Evolutionary conservation across 2,329 filamentous ascomycete species (phyloP), one percentile per base, ranked within the genome.

Genomic region (Ceratocystis smalleyi): DNA sequence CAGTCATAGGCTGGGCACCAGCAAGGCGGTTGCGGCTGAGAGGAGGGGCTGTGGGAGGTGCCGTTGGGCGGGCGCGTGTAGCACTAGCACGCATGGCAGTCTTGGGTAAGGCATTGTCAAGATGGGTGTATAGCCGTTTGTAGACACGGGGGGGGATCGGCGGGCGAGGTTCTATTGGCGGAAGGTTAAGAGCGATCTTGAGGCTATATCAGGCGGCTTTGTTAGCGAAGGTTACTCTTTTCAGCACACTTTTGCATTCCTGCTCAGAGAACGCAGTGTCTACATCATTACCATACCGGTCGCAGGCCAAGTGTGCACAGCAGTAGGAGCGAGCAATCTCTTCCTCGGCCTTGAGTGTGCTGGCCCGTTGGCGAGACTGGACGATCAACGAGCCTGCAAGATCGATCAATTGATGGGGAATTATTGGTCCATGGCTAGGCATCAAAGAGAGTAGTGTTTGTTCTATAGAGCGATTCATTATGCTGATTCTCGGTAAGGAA

Each of bases 221-320:
- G 40, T 64, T 62, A 66, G 43, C 22, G 12, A 24, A 27, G 40
- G 6, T 17, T 51, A 7, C 22, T 12, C 47, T 10, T 3, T 2
- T 19, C 45, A 30, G 30, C 24, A 22, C 27, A 4, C 5, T 6
- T 64, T 8, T 12, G 24, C 12, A 24, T 51, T 24, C 2, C 47
- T 7, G 2, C 19, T n/a, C 35, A 43, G 12, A 62, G 40, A 27
- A 30, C 5, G 5, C 17, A 43, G 27, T 3, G 10, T 7, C 19
- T 43, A 12, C 2, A 19, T 15, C n/a, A 24, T 22, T 32, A 17
- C 60, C 69, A 55, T 75, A 89, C 88, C 89, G 83, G 69, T 92
- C 89, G 72, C 91, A 97, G 22, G 94, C 94, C 67, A 99, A 82
- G 74, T 96, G 86, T 15, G 89, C 88, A 72, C 91, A 96, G 3